These are phyloP conservation scores for Cutaneotrichosporon daszewskae DNA, from an alignment of 1,284 basidiomycete genomes.

Conservation along the genomic window DNA sequence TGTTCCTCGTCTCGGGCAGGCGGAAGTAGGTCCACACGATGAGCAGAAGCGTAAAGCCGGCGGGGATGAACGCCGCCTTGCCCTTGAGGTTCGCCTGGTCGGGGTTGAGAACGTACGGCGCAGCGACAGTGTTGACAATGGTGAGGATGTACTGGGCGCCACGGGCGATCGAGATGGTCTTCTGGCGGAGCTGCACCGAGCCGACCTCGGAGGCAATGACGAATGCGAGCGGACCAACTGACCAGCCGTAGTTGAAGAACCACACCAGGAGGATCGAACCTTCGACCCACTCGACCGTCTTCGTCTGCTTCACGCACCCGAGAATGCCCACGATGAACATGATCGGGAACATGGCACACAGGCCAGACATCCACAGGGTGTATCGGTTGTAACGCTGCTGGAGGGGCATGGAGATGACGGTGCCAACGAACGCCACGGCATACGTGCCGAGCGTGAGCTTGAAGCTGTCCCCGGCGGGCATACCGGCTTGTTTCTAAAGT, in stretches of 20 bases:
- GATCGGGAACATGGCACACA: constrained; percentile 31
- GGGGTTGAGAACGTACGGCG: constrained; percentile 15
- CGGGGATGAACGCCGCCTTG: constrained; percentile 30
- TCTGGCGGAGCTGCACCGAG: constrained; percentile 48
- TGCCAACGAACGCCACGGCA: constrained; percentile 3
- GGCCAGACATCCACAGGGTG: constrained; percentile 1
- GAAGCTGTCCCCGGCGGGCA: not conserved
- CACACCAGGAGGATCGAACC: constrained; percentile 1
- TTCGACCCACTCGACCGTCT: constrained; percentile 11
- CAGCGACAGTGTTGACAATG: constrained; percentile 9
- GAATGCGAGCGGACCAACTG: constrained; percentile 19
- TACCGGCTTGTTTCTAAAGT: constrained; percentile 1
- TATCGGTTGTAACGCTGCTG: constrained; percentile 1
- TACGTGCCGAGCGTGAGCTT: constrained; percentile 6
- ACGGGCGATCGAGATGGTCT: constrained; percentile 50
- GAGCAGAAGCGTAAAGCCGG: constrained; percentile 28
- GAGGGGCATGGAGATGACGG: not conserved
- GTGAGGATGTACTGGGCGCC: constrained; percentile 45
- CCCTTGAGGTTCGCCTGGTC: constrained; percentile 16
- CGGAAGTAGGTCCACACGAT: constrained; percentile 31
- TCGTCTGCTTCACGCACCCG: constrained; percentile 26
- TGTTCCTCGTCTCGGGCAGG: constrained; percentile 40
- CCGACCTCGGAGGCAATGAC: constrained; percentile 45
- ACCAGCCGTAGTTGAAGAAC: constrained; percentile 6
- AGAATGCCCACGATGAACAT: constrained; percentile 48